phyloP scores from a whole-genome alignment of 2,329 filamentous ascomycete genomes.

The Pseudogymnoascus pannorum region DNA sequence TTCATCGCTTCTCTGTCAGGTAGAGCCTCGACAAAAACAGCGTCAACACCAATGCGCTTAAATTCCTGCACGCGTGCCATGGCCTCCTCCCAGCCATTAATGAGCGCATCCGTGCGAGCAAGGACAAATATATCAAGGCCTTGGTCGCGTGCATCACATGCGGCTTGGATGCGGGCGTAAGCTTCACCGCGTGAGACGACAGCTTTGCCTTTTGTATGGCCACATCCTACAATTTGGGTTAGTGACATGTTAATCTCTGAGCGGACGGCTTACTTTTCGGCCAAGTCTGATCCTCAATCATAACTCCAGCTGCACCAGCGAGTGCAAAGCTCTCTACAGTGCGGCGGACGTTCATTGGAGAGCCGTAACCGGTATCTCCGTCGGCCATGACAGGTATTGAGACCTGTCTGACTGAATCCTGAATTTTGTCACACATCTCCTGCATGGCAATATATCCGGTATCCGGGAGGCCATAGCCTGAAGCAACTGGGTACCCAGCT shows the following conservation, averaged over 20 bases:
- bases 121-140: slow-evolving; percentile 40
- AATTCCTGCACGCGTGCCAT: slow-evolving; percentile 35
- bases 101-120: slow-evolving; percentile 37
- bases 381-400: slow-evolving; percentile 38
- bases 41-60: slow-evolving; percentile 37
- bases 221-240: slow-evolving; percentile 30
- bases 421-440: slow-evolving; percentile 39
- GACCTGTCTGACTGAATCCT: slow-evolving; percentile 34
- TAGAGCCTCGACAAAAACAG: slow-evolving; percentile 39
- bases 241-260: not conserved
- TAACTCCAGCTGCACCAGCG: slow-evolving; percentile 29
- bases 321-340: slow-evolving; percentile 37
- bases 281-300: slow-evolving; percentile 44
- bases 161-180: slow-evolving; percentile 39
- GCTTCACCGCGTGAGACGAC: slow-evolving; percentile 40
- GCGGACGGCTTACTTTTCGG: slow-evolving; percentile 35
- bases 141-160: slow-evolving; percentile 38
- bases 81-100: slow-evolving; percentile 39
- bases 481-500: slow-evolving; percentile 36
- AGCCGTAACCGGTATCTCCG: slow-evolving; percentile 42
- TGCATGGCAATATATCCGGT: slow-evolving; percentile 43
- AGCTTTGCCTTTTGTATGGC: slow-evolving; percentile 39
- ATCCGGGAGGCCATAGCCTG: slow-evolving; percentile 37
- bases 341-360: slow-evolving; percentile 39
- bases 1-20: slow-evolving; percentile 38